Conservation (phyloP, 106 monocot species). For the Platanthera guangdongensis region DNA sequence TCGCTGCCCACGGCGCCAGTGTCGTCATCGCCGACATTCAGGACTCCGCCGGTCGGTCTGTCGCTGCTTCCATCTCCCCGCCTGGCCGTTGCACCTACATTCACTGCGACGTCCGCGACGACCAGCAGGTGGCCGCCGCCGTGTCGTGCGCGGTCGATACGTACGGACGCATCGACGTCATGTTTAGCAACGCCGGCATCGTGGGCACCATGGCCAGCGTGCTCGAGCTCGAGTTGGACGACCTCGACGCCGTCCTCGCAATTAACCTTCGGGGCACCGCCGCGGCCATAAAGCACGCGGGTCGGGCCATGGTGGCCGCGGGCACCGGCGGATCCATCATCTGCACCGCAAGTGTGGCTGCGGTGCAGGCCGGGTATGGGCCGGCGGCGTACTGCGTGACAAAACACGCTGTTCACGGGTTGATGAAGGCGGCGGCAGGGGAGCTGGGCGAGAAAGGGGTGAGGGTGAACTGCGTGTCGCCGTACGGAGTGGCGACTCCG, state of each 20-base stretch:
- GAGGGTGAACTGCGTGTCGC: conserved; percentile 21
- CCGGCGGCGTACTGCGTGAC: conserved; percentile 52
- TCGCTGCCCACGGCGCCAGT: conserved; percentile 35
- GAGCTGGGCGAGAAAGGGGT: conserved; percentile 45
- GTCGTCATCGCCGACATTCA: conserved; percentile 45
- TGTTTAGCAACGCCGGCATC: conserved; percentile 28
- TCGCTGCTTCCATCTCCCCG: conserved; percentile 10
- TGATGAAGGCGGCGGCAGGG: conserved; percentile 38
- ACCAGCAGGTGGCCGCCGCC: conserved; percentile 12
- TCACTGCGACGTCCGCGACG: conserved; percentile 30
- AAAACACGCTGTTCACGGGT: conserved; percentile 20
- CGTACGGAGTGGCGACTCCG: too few relatives aligned
- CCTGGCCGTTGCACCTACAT: conserved; percentile 5
- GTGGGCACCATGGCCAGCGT: too few relatives aligned
- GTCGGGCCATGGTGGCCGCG: neutral
- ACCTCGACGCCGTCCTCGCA: too few relatives aligned
- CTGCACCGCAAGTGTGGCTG: conserved; percentile 4
- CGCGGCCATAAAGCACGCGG: conserved; percentile 2
- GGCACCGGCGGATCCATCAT: neutral
- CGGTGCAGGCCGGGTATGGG: neutral
- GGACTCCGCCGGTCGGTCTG: conserved; percentile 21
- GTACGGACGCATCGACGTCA: conserved; percentile 24
- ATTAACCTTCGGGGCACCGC: neutral
- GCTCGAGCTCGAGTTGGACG: too few relatives aligned
- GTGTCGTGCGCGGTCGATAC: conserved; percentile 8